Conservation (phyloP, 2,329 filamentous ascomycete genomes). For the Chrysosporium queenslandicum region DNA sequence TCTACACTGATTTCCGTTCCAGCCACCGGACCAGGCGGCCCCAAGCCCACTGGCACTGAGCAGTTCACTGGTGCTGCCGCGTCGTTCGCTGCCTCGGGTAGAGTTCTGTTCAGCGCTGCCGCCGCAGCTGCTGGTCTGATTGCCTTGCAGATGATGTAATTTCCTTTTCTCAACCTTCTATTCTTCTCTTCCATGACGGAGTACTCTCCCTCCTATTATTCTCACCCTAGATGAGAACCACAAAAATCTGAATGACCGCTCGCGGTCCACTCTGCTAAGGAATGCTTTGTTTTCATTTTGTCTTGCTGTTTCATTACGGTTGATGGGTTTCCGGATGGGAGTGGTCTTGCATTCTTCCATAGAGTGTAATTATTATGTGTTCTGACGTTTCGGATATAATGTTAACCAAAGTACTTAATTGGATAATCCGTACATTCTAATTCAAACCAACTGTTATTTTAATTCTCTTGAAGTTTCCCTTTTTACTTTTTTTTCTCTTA, state of each 20-base stretch:
- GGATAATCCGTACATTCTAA: neutral
- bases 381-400: slow-evolving; percentile 3
- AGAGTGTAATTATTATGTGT: slow-evolving; percentile 6
- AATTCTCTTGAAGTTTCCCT: neutral
- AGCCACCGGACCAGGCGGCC: slow-evolving; percentile 17
- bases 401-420: neutral
- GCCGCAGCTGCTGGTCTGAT: slow-evolving; percentile 12
- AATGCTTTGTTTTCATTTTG: neutral
- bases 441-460: neutral
- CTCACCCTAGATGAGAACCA: neutral
- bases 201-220: neutral
- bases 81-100: slow-evolving; percentile 11
- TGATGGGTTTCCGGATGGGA: neutral
- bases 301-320: neutral
- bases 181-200: no score
- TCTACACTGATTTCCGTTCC: slow-evolving; percentile 15
- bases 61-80: slow-evolving; percentile 16
- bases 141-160: slow-evolving; percentile 11
- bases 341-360: neutral
- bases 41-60: slow-evolving; percentile 9
- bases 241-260: neutral
- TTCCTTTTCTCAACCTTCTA: neutral
- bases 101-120: slow-evolving; percentile 11
- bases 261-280: neutral
- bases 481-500: no score